Base-by-base conservation (phyloP, 495 filamentous ascomycete genomes). In the Podospora comata region DNA sequence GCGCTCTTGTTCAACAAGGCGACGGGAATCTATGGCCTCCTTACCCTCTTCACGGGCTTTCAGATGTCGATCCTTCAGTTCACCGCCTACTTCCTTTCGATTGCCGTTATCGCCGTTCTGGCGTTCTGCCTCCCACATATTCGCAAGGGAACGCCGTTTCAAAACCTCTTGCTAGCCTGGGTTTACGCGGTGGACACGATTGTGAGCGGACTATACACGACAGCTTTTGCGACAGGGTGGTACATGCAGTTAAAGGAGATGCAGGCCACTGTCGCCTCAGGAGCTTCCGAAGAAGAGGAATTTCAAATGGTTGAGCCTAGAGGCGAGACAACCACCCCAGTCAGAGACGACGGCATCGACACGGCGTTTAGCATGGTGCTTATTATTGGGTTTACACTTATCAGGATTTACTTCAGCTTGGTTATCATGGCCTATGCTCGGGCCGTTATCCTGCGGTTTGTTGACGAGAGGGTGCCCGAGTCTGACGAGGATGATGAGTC, bases 1-100 rank as follows among this genome's bases (percentile, higher is more conserved):
- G 88, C 90, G 13, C 82, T 94, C 65, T 79, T 95, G 32, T 85
- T 97, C 75, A 97, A 97, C 82, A 96, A 96, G 79, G 84, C 90
- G 69, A 92, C 91, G 65, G 92, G 92, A 65, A 80, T 96, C 69
- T 97, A 94, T 79, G 93, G 93, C 73, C 83, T 97, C 64, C 90
- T 97, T 67, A 92, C 93, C 61, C 83, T 96, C 70, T 79, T 92
- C 64, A 92, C 91, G n/a, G 91, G 91, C 73, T 80, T 80, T 62
- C 61, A 73, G 30, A 72, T 84, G 30, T 91, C 89, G 18, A 83
- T 87, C 3, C 77, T 92, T 4, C 90, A 93, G 74, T 81, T 93
- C 69, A 89, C 87, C 27, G 89, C 91, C 86, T 97, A 96, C 85
- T 84, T 96, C 48, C 92, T 94, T 83, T 92, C 89, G n/a, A 77